These are phyloP conservation scores for Fusarium temperatum DNA, from an alignment of 2,329 filamentous ascomycete genomes.

Conservation along the genomic window DNA sequence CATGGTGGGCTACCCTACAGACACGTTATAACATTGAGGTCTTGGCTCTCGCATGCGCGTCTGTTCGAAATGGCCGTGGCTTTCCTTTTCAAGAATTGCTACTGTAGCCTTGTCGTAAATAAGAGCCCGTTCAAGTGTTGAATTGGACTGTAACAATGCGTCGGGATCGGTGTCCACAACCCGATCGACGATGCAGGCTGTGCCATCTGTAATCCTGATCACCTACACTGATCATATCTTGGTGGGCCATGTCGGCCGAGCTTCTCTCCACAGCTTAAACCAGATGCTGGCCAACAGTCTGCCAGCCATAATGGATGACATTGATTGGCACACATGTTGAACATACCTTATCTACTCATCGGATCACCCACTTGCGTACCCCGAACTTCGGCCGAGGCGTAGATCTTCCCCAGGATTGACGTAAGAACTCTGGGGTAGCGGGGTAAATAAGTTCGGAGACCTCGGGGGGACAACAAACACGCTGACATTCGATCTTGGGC, in stretches of 20 bases:
- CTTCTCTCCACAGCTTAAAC: not conserved
- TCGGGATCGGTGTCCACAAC: not conserved
- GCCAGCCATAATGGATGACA: too few relatives aligned
- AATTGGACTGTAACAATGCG: accelerated
- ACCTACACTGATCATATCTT: accelerated
- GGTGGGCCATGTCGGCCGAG: not conserved
- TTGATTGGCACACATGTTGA: not conserved
- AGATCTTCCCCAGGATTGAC: not conserved
- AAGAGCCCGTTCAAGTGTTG: accelerated
- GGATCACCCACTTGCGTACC: not conserved
- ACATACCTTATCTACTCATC: not conserved
- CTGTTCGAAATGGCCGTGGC: not conserved
- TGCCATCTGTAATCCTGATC: accelerated
- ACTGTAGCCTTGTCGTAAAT: not conserved
- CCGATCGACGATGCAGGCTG: not conserved
- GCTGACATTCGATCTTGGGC: not conserved
- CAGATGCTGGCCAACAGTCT: too few relatives aligned
- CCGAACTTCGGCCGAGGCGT: not conserved
- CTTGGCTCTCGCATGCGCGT: not conserved
- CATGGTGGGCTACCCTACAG: not conserved
- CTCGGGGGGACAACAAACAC: not conserved
- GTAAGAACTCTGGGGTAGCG: not conserved
- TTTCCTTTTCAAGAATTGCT: too few relatives aligned
- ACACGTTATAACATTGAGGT: accelerated
- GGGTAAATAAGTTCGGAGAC: not conserved